Evolutionary conservation across 2,329 filamentous ascomycete species (phyloP).

Genomic region (Tothia fuscella): DNA sequence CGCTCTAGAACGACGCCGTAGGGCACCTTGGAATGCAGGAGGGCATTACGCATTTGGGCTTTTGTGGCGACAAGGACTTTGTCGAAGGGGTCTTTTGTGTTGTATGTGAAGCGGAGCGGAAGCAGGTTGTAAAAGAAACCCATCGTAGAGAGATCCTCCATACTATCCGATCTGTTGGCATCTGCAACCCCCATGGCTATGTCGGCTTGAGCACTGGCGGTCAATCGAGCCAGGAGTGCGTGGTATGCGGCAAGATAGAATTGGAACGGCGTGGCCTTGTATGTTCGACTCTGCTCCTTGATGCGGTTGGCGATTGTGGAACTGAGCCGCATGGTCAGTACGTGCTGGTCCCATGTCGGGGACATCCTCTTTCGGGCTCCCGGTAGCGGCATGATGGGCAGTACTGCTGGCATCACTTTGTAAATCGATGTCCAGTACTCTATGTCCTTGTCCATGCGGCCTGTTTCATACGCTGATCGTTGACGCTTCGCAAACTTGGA

Average conservation of each 20-base stretch:
- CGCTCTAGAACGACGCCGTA: conserved; percentile 1
- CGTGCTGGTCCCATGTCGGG: background rate
- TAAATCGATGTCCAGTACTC: conserved; percentile 25
- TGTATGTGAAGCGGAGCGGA: conserved; percentile 29
- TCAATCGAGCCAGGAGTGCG: conserved; percentile 17
- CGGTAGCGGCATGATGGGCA: conserved; percentile 26
- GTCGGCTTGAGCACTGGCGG: conserved; percentile 25
- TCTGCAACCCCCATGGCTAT: conserved; percentile 39
- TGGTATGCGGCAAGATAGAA: background rate
- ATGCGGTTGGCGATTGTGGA: background rate
- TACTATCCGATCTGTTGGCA: conserved; percentile 26
- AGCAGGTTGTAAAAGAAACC: conserved; percentile 40
- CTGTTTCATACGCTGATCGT: conserved; percentile 17
- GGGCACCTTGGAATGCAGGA: background rate
- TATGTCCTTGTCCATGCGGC: conserved; percentile 20
- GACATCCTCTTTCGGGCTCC: conserved; percentile 13
- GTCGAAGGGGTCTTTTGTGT: conserved; percentile 18
- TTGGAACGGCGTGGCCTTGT: conserved; percentile 3
- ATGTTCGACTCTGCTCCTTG: background rate
- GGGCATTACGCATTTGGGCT: conserved; percentile 12
- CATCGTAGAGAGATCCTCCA: conserved; percentile 23
- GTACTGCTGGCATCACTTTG: conserved; percentile 14
- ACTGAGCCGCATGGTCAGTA: background rate
- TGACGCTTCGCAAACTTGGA: conserved; percentile 25
- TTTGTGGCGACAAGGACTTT: conserved; percentile 22